Conservation (phyloP, 768 basidiomycete genomes). For the Tephrocybe sp. region DNA sequence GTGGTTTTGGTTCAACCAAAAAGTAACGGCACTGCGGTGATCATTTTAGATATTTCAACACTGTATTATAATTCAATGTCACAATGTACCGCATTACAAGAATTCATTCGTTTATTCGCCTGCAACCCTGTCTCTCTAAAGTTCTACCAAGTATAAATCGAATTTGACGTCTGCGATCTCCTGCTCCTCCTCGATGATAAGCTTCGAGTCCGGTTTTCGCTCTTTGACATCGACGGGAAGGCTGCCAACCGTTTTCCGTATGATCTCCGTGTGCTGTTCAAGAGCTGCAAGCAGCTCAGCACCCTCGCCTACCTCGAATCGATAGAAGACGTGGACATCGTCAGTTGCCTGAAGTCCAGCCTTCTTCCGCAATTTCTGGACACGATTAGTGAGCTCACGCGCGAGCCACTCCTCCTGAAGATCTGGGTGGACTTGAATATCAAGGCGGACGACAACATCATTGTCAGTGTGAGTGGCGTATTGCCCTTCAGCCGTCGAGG, state of each 20-base stretch:
- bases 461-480: conserved; percentile 87
- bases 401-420: conserved; percentile 86
- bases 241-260: conserved; percentile 72
- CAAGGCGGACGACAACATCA: conserved; percentile 92
- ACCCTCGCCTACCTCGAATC: conserved; percentile 68
- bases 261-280: conserved; percentile 60
- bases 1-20: conserved; percentile 85
- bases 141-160: conserved; percentile 60
- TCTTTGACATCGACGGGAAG: conserved; percentile 60
- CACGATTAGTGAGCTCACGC: conserved; percentile 86
- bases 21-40: too few species aligned
- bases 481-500: conserved; percentile 53
- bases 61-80: conserved; percentile 27
- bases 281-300: conserved; percentile 65
- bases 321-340: conserved; percentile 86
- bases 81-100: conserved; percentile 26
- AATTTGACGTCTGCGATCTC: conserved; percentile 82
- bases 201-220: conserved; percentile 41
- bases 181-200: conserved; percentile 84
- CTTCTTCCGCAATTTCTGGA: conserved; percentile 95
- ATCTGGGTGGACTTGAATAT: conserved; percentile 84
- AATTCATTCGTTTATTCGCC: conserved; percentile 17
- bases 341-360: conserved; percentile 94
- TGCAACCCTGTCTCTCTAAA: conserved; percentile 26
- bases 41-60: conserved; percentile 7